phyloP scores from a whole-genome alignment of 768 basidiomycete genomes.

The Royoungia palumana region DNA sequence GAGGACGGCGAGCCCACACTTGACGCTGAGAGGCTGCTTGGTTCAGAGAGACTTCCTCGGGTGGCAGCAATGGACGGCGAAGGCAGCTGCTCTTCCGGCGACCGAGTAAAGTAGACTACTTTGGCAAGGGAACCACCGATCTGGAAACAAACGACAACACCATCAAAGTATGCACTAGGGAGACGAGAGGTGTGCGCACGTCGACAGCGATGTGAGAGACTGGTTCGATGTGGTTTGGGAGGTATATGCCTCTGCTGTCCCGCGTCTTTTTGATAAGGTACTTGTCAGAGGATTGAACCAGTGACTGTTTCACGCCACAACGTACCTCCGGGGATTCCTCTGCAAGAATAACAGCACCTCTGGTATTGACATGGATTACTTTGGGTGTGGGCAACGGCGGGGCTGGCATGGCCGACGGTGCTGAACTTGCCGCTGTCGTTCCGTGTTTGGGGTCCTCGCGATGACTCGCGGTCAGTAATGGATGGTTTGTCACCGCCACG shows the following conservation, averaged over 20 bases:
- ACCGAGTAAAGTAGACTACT: constrained; percentile 97
- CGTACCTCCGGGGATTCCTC: constrained; percentile 93
- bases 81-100: constrained; percentile 78
- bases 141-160: constrained; percentile 38
- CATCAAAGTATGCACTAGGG: constrained; percentile 1
- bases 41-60: constrained; percentile 49
- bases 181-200: constrained; percentile 49
- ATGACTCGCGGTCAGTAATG: constrained; percentile 3
- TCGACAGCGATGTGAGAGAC: constrained; percentile 98
- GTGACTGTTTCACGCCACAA: constrained; percentile 1
- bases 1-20: constrained; percentile 24
- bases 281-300: constrained; percentile 10
- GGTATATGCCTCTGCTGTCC: constrained; percentile 94
- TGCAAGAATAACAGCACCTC: constrained; percentile 88
- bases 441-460: constrained; percentile 13
- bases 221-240: constrained; percentile 96
- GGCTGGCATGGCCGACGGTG: constrained; percentile 37
- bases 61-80: constrained; percentile 70
- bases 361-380: constrained; percentile 92
- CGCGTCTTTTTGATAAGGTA: constrained; percentile 54
- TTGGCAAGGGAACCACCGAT: constrained; percentile 97
- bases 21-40: constrained; percentile 42
- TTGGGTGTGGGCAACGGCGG: constrained; percentile 76
- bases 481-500: constrained; percentile 18
- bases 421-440: constrained; percentile 9